Percentiles rank a stretch among this genome's conserved stretches.
Conservation (phyloP, 1,284 basidiomycete species). For the Coniophora puteana region DNA sequence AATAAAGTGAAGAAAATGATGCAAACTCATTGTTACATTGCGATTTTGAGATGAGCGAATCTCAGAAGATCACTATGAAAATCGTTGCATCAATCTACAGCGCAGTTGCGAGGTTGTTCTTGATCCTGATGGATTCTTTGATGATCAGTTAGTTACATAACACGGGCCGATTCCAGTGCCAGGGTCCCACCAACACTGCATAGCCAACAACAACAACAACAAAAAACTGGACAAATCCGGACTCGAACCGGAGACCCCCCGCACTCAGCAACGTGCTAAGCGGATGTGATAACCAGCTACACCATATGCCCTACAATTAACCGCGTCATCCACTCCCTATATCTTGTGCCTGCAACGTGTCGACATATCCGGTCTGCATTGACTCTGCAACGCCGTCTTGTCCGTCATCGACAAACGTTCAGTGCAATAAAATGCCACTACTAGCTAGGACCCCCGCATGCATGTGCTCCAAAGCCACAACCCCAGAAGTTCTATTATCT, state of each 20-base stretch:
- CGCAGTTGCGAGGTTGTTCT: too few species aligned
- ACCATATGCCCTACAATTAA: constrained; percentile 38
- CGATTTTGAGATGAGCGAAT: too few species aligned
- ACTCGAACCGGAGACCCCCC: constrained; percentile 40
- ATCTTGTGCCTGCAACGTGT: neutral
- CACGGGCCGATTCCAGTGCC: too few species aligned
- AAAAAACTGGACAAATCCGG: constrained; percentile 34
- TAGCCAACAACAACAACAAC: too few species aligned
- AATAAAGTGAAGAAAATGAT: too few species aligned
- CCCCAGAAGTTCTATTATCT: neutral
- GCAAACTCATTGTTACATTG: too few species aligned
- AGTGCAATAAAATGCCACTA: neutral
- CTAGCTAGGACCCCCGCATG: neutral
- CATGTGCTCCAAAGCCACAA: neutral
- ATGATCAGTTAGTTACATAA: too few species aligned
- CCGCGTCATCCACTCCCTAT: neutral
- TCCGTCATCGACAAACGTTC: neutral
- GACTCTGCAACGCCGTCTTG: neutral
- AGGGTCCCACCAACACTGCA: too few species aligned
- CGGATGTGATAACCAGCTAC: constrained; percentile 49
- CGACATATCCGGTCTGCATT: neutral
- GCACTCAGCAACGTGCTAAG: constrained; percentile 38
- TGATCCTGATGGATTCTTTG: too few species aligned
- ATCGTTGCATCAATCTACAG: too few species aligned
- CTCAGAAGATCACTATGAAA: too few species aligned